phyloP scores from a whole-genome alignment of 768 basidiomycete genomes.

The Boletus vinaceobasis region DNA sequence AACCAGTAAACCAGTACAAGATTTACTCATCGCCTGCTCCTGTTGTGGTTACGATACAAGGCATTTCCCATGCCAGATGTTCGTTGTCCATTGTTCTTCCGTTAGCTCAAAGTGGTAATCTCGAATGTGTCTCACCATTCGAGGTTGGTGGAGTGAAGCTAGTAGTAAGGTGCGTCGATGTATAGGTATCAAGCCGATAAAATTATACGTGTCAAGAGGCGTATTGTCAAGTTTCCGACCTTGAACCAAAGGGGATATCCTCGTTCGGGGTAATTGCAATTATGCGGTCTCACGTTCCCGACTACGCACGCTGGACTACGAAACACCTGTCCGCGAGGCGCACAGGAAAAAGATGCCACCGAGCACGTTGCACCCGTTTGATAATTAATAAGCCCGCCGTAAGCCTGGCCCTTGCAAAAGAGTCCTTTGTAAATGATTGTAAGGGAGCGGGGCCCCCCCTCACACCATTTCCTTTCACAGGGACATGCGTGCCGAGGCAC shows the following conservation, averaged over 20 bases:
- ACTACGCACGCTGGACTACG: neutral
- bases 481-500: neutral
- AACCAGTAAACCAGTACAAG: neutral
- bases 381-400: slow-evolving; percentile 1
- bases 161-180: neutral
- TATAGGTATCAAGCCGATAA: neutral
- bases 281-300: neutral
- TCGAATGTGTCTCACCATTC: neutral
- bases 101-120: neutral
- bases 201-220: neutral
- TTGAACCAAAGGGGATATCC: neutral
- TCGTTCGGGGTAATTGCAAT: neutral
- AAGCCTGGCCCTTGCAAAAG: slow-evolving; percentile 1
- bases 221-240: neutral
- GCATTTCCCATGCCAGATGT: neutral
- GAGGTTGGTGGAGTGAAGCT: neutral
- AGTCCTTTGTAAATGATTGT: neutral
- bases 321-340: slow-evolving; percentile 6
- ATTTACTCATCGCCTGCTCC: neutral
- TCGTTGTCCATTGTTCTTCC: neutral
- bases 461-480: neutral
- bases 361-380: slow-evolving; percentile 4
- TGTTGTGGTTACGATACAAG: neutral
- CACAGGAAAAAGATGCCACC: neutral
- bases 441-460: neutral